Base-by-base conservation (phyloP, 1,284 basidiomycete species). In the Leccinum pachyderme region DNA sequence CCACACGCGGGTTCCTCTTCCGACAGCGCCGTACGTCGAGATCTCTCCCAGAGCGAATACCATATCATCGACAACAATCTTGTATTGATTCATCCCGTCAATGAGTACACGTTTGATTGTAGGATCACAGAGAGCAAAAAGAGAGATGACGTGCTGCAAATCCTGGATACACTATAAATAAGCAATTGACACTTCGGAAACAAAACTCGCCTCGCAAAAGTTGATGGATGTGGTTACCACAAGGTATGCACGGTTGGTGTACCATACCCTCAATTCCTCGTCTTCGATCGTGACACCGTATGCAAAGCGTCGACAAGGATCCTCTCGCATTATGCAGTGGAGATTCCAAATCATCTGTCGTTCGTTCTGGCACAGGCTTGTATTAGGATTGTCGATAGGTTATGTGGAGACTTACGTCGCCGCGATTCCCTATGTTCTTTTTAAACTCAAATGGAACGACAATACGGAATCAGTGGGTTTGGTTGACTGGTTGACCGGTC, bases 381-480 rank as follows among this genome's bases (percentile, higher is more conserved):
- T 43, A 6, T 43, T 43, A 43, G 18, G 24, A 7, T 41, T 4
- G 22, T 24, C 3, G 13, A 18, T 18, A n/a, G 27, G 51, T 11
- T 15, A 8, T 45, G 51, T 37, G 2, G 27, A 58, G 50, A 8
- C 52, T 50, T 0, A 24, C n/a, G 13, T 1, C 39, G 2, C 1
- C 3, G 2, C n/a, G 15, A 31, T 2, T 5, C 13, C 11, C 2
- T 0, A 43, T 18, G 12, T 3, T 13, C 48, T 55, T 61, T 35
- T 49, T 54, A 6, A 60, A 60, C 28, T 62, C 51, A 8, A 60
- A 56, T n/a, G 57, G 52, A 22, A 51, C 27, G 2, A 9, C 52
- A 5, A 33, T 33, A 33, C 13, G 12, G 1, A 33, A 33, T 13
- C 32, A 33, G 32, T 33, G 32, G n/a, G n/a, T n/a, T n/a, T n/a